These are phyloP conservation scores for Dictyostelium brefeldianum DNA, from an alignment of 78 protist genomes.

Conservation along the genomic window DNA sequence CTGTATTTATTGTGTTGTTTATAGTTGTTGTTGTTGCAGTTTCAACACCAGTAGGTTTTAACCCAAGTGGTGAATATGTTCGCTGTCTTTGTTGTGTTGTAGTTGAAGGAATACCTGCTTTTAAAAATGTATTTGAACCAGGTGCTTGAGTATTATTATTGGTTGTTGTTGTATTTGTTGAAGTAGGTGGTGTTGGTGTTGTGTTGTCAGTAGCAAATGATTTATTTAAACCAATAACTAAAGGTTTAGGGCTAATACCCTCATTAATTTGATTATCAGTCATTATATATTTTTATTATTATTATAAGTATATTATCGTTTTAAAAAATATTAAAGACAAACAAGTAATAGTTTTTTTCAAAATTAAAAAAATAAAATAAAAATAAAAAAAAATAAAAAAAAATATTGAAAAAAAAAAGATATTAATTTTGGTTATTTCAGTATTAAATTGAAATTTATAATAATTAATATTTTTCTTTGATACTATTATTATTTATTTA, in stretches of 20 bases:
- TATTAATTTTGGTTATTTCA: too few relatives aligned
- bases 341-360: too few relatives aligned
- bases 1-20: neutral
- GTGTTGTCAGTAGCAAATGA: neutral
- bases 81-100: conserved; percentile 16
- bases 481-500: too few relatives aligned
- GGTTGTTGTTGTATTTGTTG: neutral
- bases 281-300: neutral
- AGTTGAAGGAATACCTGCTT: conserved; percentile 32
- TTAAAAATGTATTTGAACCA: neutral
- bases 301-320: too few relatives aligned
- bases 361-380: too few relatives aligned
- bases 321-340: too few relatives aligned
- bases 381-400: too few relatives aligned
- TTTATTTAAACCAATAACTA: conserved; percentile 21
- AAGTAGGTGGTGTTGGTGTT: neutral
- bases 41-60: neutral
- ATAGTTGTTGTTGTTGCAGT: neutral
- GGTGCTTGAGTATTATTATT: neutral
- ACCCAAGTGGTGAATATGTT: conserved; percentile 61
- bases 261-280: neutral
- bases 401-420: too few relatives aligned
- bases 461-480: too few relatives aligned
- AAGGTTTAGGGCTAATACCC: neutral
- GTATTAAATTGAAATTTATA: too few relatives aligned